Conservation (phyloP, 2,329 filamentous ascomycete species). For the Hypocreales sp. region DNA sequence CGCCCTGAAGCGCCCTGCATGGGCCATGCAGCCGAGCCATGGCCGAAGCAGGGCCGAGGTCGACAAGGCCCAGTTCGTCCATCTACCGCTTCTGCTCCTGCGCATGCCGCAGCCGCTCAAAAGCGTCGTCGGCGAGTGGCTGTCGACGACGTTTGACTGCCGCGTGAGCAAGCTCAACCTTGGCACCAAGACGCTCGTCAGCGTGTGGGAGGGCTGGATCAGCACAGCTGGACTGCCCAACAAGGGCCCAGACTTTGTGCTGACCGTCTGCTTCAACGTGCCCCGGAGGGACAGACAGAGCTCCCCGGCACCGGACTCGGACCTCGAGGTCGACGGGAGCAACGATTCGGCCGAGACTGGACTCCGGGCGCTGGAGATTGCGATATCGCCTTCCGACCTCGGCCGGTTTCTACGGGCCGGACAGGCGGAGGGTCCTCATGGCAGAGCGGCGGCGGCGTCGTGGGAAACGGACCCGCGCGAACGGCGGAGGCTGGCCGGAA, state of each 20-base stretch:
- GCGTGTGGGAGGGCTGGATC: slow-evolving; percentile 36
- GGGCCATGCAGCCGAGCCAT: slow-evolving; percentile 7
- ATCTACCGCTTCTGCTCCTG: slow-evolving; percentile 35
- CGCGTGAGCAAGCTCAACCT: slow-evolving; percentile 33
- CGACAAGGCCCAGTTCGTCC: slow-evolving; percentile 20
- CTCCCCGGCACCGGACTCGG: slow-evolving; percentile 1
- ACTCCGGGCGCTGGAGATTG: slow-evolving; percentile 32
- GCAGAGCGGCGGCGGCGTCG: slow-evolving; percentile 3
- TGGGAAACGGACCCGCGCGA: slow-evolving; percentile 20
- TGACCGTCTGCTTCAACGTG: slow-evolving; percentile 35
- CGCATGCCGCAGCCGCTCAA: slow-evolving; percentile 40
- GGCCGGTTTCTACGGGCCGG: slow-evolving; percentile 28
- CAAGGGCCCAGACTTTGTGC: slow-evolving; percentile 26
- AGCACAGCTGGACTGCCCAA: slow-evolving; percentile 18
- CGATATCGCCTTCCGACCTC: slow-evolving; percentile 32
- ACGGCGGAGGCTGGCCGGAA: slow-evolving; percentile 29
- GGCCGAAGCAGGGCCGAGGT: too few species aligned
- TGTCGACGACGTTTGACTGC: slow-evolving; percentile 39
- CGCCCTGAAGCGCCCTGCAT: slow-evolving; percentile 6
- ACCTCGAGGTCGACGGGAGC: slow-evolving; percentile 6
- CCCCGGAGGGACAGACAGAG: slow-evolving; percentile 11
- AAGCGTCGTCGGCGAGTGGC: slow-evolving; percentile 30
- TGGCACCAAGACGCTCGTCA: slow-evolving; percentile 32
- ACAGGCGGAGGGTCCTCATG: slow-evolving; percentile 4
- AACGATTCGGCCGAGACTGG: slow-evolving; percentile 9